Evolutionary conservation across 495 filamentous ascomycete genomes (phyloP), one percentile per base, ranked within the genome.

Genomic region (Podospora pseudocomata): DNA sequence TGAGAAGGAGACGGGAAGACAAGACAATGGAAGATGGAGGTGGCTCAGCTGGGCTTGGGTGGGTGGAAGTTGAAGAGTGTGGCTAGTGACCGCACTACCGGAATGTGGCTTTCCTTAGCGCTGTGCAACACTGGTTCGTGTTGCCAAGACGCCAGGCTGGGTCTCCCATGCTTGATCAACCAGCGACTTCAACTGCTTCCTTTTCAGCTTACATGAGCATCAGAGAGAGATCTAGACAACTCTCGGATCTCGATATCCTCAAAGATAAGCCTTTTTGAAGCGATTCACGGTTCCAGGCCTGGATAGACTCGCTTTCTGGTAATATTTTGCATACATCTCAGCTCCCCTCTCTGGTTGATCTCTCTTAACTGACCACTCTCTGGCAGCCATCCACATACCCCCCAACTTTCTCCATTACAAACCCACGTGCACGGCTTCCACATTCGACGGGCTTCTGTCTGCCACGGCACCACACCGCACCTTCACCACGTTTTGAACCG

Each of bases 121-220:
- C 56, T 58, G 5, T 58, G 56, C 18, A 20, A 49, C 39, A n/a
- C 13, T 20, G 56, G 56, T 20, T 61, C 13, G 3, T 26, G 3
- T 18, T 26, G 55, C 55, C 55, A 58, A 58, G 59, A 27, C 28
- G 6, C 59, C 27, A 32, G 16, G 32, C 11, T 39, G 32, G 32
- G 30, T 63, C 15, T 49, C 34, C 30, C 28, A 19, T 20, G 39
- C 13, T 49, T 13, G 15, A 63, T 63, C 28, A 28, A 18, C 30
- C 30, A 15, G 26, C 32, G 32, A 63, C 30, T 63, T 20, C 61
- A 63, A 39, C 19, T 34, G n/a, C n/a, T 26, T 5, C 55, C 55
- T 5, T 63, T 63, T 63, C 61, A 63, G 61, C 61, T 63, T 63
- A 28, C 30, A 19, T 63, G 27, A 32, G 32, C 32, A 32, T 15